A percentile compares a stretch with the other conserved stretches of the same genome.
phyloP scores from a whole-genome alignment of 164 flowering plant genomes.

The Berberis thunbergii region DNA sequence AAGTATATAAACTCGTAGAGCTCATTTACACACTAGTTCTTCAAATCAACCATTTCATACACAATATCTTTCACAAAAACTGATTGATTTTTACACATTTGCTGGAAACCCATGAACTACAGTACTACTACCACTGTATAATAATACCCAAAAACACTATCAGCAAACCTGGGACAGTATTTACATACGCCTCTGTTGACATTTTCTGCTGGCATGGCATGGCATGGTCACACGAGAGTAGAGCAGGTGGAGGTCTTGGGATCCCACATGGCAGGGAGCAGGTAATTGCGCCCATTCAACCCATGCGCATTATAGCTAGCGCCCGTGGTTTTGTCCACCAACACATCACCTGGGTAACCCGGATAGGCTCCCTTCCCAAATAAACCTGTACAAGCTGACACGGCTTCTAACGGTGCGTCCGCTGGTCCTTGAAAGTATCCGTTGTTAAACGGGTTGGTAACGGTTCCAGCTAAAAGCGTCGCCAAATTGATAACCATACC shows the following conservation, averaged over 20 bases:
- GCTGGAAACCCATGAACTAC: no score
- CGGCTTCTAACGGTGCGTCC: constrained; percentile 24
- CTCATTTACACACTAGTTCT: no score
- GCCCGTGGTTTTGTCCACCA: constrained; percentile 16
- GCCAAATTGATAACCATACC: constrained; percentile 27
- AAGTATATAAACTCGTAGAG: no score
- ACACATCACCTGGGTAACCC: constrained; percentile 25
- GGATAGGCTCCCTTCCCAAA: constrained; percentile 29
- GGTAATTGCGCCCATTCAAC: constrained; percentile 16
- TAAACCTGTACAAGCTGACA: constrained; percentile 24
- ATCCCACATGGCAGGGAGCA: constrained; percentile 25
- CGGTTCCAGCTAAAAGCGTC: constrained; percentile 21
- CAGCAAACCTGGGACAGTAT: no score
- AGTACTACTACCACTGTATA: no score
- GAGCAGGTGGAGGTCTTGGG: constrained; percentile 17
- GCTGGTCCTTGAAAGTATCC: constrained; percentile 26
- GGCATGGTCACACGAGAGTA: constrained; percentile 7
- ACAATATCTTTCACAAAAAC: no score
- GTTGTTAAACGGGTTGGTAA: constrained; percentile 23
- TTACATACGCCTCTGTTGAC: no score
- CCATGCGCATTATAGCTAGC: constrained; percentile 30
- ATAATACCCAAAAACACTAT: no score
- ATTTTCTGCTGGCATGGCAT: no score
- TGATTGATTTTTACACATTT: no score
- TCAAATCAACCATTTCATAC: no score